Percentiles rank a stretch among this genome's conserved stretches.
These are phyloP conservation scores for Earliella scabrosa DNA, from an alignment of 1,284 basidiomycete genomes.

Conservation along the genomic window DNA sequence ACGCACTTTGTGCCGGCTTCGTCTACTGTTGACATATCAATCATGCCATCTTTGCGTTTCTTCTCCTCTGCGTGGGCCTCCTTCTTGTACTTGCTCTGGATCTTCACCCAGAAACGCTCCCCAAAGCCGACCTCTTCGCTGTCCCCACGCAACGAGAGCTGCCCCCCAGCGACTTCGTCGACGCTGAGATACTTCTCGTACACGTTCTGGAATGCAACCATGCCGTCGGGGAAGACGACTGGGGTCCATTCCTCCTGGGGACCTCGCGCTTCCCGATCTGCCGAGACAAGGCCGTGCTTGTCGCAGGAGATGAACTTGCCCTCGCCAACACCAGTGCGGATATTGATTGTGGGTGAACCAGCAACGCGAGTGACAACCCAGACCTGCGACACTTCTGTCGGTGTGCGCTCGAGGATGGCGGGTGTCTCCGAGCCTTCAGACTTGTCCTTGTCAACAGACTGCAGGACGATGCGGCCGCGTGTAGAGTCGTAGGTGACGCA, in stretches of 20 bases:
- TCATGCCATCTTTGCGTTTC: conserved; percentile 69
- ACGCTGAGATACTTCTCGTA: conserved; percentile 85
- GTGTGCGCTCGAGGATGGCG: conserved; percentile 62
- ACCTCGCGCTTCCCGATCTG: conserved; percentile 83
- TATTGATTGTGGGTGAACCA: conserved; percentile 79
- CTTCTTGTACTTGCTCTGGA: conserved; percentile 88
- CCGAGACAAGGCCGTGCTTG: conserved; percentile 79
- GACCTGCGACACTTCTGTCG: conserved; percentile 83
- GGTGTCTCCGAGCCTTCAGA: conserved; percentile 40
- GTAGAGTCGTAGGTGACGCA: conserved; percentile 81
- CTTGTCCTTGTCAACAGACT: conserved; percentile 66
- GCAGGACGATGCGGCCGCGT: conserved; percentile 68
- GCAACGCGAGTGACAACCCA: conserved; percentile 87
- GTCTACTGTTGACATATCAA: conserved; percentile 62
- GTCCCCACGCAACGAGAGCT: conserved; percentile 79
- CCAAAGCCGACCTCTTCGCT: conserved; percentile 80
- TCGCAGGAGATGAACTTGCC: conserved; percentile 89
- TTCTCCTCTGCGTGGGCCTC: conserved; percentile 85
- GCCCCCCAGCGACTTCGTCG: conserved; percentile 84
- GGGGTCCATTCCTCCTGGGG: conserved; percentile 90
- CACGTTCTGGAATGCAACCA: conserved; percentile 83
- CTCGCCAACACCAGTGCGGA: conserved; percentile 82
- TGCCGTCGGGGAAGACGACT: conserved; percentile 73
- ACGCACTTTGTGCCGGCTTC: conserved; percentile 75
- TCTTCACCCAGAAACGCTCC: conserved; percentile 87